Base-by-base conservation (phyloP, 352 stramenopile species). In the Elongisporangium prolatum region DNA sequence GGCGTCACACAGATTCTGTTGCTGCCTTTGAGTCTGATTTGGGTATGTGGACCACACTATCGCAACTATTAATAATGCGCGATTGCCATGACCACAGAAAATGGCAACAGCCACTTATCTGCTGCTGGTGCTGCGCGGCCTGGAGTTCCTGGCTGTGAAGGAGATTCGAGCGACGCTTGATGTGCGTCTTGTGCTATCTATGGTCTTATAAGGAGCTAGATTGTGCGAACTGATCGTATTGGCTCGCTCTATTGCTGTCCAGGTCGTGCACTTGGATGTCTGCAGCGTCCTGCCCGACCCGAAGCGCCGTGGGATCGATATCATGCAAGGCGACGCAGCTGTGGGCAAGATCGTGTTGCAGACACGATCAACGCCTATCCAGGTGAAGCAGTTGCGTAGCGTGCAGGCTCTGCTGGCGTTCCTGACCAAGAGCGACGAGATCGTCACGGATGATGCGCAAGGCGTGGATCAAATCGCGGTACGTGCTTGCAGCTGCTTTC, bases 151-250 rank as follows among this genome's bases (percentile, higher is more conserved):
- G 10, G 81, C 71, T 8, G 68, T 86, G 38, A 52, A 80, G 56
- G 84, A 93, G 61, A 90, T 93, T 60, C 77, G 71, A 38, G 62
- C 65, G 18, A 91, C 84, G 56, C 64, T 93, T 18, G 48, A 89
- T 68, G 79, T 84, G 21, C 1, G 50, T 48, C n/a, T 3, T n/a
- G n/a, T n/a, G n/a, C n/a, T n/a, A n/a, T 22, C n/a, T 44, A 18
- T 64, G 50, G 2, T n/a, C 20, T 34, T 54, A n/a, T 40, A 22
- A 44, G 7, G 16, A 56, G 53, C 53, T 48, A 60, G 61, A 10
- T 51, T 63, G 37, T 24, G 54, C 61, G 51, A 22, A 21, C 14
- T 24, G 13, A 50, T 48, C 14, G 47, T n/a, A n/a, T 9, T 24
- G 24, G 10, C 21, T 7, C n/a, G n/a, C n/a, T n/a, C n/a, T n/a